A percentile compares a stretch with the other conserved stretches of the same genome.
Evolutionary conservation across 345 rosid species (phyloP).

Genomic region (Syzygium aromaticum): DNA sequence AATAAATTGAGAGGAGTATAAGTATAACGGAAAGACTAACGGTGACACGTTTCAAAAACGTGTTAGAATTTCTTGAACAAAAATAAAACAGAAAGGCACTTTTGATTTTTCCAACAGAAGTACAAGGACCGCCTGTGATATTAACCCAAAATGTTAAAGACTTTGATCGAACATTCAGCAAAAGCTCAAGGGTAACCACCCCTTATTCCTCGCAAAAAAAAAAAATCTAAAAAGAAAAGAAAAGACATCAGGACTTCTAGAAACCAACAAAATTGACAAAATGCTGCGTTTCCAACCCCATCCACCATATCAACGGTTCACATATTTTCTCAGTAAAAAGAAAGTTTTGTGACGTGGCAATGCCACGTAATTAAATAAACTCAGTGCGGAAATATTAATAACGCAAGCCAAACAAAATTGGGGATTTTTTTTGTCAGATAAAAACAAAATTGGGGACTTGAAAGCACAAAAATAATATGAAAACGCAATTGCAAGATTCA

Average conservation of each 20-base stretch:
- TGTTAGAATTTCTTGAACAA: neutral
- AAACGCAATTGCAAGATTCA: neutral
- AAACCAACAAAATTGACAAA: neutral
- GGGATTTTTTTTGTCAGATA: neutral
- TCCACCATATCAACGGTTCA: neutral
- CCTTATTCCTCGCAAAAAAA: too few relatives aligned
- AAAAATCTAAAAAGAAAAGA: neutral
- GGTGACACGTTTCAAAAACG: neutral
- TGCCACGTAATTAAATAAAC: neutral
- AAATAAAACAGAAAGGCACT: fast-evolving
- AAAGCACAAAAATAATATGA: neutral
- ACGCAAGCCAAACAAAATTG: neutral
- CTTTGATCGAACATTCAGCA: fast-evolving
- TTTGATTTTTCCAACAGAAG: neutral
- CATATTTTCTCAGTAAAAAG: neutral
- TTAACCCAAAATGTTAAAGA: neutral
- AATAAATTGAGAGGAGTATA: neutral
- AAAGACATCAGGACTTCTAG: neutral
- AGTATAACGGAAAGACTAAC: neutral
- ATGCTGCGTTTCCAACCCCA: neutral
- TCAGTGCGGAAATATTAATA: neutral
- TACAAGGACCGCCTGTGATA: neutral
- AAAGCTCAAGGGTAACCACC: neutral
- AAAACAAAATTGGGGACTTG: neutral
- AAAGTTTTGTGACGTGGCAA: neutral